Evolutionary conservation across 148 eudicot species (phyloP), one percentile per base, ranked within the genome.

Genomic region (Agrostemma githago): DNA sequence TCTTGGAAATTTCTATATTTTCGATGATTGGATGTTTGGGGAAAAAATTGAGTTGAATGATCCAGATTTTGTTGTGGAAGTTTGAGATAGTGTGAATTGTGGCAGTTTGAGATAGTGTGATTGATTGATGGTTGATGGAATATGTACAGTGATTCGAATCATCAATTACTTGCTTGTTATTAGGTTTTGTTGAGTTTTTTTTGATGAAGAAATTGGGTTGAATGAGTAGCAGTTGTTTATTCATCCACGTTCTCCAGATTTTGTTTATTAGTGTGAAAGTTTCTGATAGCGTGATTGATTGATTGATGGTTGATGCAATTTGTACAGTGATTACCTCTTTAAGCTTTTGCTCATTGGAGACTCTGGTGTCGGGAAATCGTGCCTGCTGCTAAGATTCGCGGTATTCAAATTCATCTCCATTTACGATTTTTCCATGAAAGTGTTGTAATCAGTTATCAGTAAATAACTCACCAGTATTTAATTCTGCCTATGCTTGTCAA

Each of bases 331-430:
- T 81, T 84, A 84, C 75, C 86, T 84, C 61, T 84, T 84, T 21
- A 84, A 84, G 80, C 82, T 84, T 56, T 40, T 84, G 82, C 82
- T 84, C 46, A 84, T 84, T 21, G 86, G 86, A 73, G 86, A 84
- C 74, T 84, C 86, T 7, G 86, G 86, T 46, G 86, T 84, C n/a
- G 86, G 86, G 10, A 84, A 84, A 73, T 84, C 86, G 2, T 84
- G 86, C 73, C 86, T 84, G 76, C 75, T 84, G 71, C 76, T 84
- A 64, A 78, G 86, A 80, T 84, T 84, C 64, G 86, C 86, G 79
- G 86, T 84, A 84, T 39, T 17, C 8, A 38, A 67, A 38, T 54
- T 1, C 40, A 9, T n/a, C 0, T 58, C 10, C 0, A 0, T 5
- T 37, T 12, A 3, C 6, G 48, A 70, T 3, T 16, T 38, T 6